Evolutionary conservation across 2,329 filamentous ascomycete genomes (phyloP).

Genomic region (Ophiostoma sp.): DNA sequence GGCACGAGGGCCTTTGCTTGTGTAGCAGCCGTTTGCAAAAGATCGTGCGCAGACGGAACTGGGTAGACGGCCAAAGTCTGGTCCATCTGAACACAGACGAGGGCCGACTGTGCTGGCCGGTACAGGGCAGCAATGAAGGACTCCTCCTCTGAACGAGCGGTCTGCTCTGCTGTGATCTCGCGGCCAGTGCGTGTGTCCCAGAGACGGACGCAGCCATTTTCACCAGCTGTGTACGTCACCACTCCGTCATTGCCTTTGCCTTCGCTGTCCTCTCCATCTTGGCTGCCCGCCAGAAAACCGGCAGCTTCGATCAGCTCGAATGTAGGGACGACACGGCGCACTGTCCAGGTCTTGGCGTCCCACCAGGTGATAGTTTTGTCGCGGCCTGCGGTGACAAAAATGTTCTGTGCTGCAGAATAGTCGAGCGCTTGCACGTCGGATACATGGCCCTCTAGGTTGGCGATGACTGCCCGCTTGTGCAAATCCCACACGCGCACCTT

Average conservation of each 20-base stretch:
- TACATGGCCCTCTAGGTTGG: constrained; percentile 82
- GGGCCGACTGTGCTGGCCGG: constrained; percentile 57
- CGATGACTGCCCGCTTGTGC: constrained; percentile 70
- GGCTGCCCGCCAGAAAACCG: constrained; percentile 61
- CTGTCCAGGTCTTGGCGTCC: constrained; percentile 81
- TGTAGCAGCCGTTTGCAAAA: constrained; percentile 28
- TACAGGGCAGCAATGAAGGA: constrained; percentile 68
- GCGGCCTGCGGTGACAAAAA: constrained; percentile 75
- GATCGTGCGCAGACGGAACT: constrained; percentile 34
- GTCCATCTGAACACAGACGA: constrained; percentile 81
- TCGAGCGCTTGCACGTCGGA: constrained; percentile 87
- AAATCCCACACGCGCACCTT: constrained; percentile 90
- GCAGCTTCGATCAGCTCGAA: constrained; percentile 80
- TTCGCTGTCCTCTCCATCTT: background rate
- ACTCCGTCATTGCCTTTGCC: constrained; percentile 25
- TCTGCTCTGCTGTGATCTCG: constrained; percentile 73
- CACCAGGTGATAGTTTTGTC: constrained; percentile 94
- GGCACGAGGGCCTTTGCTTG: constrained; percentile 29
- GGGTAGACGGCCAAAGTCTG: constrained; percentile 76
- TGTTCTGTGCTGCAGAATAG: constrained; percentile 68
- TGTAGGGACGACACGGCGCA: constrained; percentile 71
- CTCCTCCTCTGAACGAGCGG: constrained; percentile 53
- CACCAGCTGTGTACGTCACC: constrained; percentile 77
- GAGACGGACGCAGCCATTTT: constrained; percentile 73
- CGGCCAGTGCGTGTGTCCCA: constrained; percentile 74